Percentiles rank a stretch among this genome's conserved stretches.
Evolutionary conservation across 768 basidiomycete species (phyloP).

Genomic region (Grammothele lineata): DNA sequence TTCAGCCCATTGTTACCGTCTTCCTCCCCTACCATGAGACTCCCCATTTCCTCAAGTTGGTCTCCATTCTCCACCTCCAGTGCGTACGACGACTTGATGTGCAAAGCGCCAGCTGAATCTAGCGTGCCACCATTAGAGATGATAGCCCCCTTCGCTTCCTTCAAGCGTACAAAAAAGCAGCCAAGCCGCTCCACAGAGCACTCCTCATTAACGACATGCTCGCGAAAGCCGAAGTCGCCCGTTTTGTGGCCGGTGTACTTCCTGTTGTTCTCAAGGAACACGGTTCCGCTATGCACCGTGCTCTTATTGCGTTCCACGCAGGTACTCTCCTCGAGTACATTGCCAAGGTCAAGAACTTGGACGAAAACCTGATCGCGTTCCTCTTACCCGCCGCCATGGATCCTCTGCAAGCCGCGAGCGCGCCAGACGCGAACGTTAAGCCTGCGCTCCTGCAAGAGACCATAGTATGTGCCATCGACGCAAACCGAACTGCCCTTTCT

Average conservation of each 20-base stretch:
- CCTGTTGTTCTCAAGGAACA: slow-evolving; percentile 49
- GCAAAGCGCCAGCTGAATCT: too few relatives aligned
- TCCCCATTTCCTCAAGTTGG: slow-evolving; percentile 89
- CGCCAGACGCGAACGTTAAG: slow-evolving; percentile 8
- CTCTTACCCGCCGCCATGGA: slow-evolving; percentile 61
- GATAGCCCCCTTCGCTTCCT: slow-evolving; percentile 67
- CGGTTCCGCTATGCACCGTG: slow-evolving; percentile 41
- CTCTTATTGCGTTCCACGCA: slow-evolving; percentile 79
- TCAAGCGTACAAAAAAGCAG: slow-evolving; percentile 69
- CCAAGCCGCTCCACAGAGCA: slow-evolving; percentile 67
- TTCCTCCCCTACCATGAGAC: slow-evolving; percentile 96
- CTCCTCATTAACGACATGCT: slow-evolving; percentile 77
- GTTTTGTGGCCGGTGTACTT: slow-evolving; percentile 65
- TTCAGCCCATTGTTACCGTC: slow-evolving; percentile 67
- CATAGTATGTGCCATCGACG: slow-evolving; percentile 39
- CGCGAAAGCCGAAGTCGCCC: slow-evolving; percentile 59
- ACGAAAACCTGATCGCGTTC: slow-evolving; percentile 64
- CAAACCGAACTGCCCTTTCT: not conserved
- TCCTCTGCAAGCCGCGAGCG: slow-evolving; percentile 38
- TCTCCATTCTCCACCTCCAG: slow-evolving; percentile 80
- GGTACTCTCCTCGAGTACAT: slow-evolving; percentile 79
- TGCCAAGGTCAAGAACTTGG: slow-evolving; percentile 47
- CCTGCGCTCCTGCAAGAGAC: slow-evolving; percentile 39
- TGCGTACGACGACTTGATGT: too few relatives aligned
- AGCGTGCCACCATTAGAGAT: slow-evolving; percentile 42